Conservation (phyloP, 2,329 filamentous ascomycete genomes). For the Magnaporthiopsis incrustans region DNA sequence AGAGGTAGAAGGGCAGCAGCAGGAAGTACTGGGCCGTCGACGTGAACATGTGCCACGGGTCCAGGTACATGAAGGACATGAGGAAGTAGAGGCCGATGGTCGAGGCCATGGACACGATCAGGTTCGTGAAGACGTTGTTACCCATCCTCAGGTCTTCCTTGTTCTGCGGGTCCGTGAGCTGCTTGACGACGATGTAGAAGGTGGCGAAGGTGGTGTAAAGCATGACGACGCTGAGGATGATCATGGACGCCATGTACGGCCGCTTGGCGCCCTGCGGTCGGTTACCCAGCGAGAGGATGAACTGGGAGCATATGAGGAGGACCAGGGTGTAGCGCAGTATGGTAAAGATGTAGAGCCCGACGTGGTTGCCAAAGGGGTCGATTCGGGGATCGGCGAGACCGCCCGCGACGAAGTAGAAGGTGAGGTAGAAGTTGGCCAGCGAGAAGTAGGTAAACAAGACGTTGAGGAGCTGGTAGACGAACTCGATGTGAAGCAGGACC, state of each 20-base stretch:
- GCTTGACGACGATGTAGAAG: conserved; percentile 81
- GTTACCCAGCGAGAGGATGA: conserved; percentile 94
- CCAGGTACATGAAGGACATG: conserved; percentile 93
- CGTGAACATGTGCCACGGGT: conserved; percentile 99
- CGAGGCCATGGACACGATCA: conserved; percentile 81
- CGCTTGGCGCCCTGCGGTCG: conserved; percentile 89
- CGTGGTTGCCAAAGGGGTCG: conserved; percentile 86
- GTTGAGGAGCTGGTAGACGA: conserved; percentile 88
- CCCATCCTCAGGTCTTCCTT: conserved; percentile 43
- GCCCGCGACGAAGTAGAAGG: conserved; percentile 95
- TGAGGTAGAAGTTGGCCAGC: conserved; percentile 96
- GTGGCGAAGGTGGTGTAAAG: conserved; percentile 84
- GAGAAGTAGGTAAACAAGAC: conserved; percentile 97
- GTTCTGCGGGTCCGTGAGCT: conserved; percentile 46
- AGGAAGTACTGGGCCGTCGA: conserved; percentile 86
- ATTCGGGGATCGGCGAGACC: conserved; percentile 70
- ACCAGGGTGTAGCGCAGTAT: conserved; percentile 79
- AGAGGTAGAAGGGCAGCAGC: conserved; percentile 88
- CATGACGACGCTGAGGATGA: conserved; percentile 93
- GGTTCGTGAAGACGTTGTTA: conserved; percentile 88
- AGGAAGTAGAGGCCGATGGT: conserved; percentile 92
- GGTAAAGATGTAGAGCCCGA: conserved; percentile 78
- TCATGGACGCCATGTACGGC: conserved; percentile 80
- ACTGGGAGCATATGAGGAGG: conserved; percentile 86
- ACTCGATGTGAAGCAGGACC: conserved; percentile 86